Base-by-base conservation (phyloP, 176 grass and related monocot species). In the Cenchrus americanus region DNA sequence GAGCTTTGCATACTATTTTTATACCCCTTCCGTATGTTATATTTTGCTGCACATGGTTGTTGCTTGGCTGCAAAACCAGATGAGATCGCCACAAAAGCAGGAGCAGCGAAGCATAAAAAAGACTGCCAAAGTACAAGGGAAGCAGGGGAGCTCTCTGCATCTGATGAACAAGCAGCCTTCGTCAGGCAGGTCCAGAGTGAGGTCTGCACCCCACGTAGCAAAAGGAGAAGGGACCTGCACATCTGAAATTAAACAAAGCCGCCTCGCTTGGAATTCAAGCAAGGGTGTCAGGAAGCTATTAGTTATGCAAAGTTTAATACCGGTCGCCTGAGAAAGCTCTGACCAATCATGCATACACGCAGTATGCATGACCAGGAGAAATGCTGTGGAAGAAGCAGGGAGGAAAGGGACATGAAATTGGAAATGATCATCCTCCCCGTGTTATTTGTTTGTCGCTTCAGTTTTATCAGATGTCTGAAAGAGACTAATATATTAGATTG, bases 11-110 rank as follows among this genome's bases (percentile, higher is more conserved):
- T 70, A 47, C 64, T 49, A 11, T 41, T 15, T 26, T n/a, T 66
- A 40, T 52, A 19, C 24, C 37, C 2, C 48, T 27, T 32, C 5
- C 27, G 0, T 79, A 11, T 80, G 27, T 62, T 37, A 37, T 62
- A 85, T 53, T 73, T 40, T 19, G 55, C 26, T 19, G 65, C 65
- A 71, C 78, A 78, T 82, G 83, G 30, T 57, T 57, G 6, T 44
- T 78, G 73, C 79, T 73, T 78, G 83, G 21, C 49, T 69, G 44
- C 18, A 72, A 67, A 74, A 65, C 55, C 60, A 84, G 77, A 85
- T 86, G 78, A 78, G 83, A 66, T 72, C 73, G 66, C 84, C 84
- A 86, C 73, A 59, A 86, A 90, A 83, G 49, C 77, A 70, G 82
- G 54, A 82, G n/a, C 4, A 46, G 8, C 0, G 12, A 40, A 13